A percentile compares a stretch with the other conserved stretches of the same genome.
Evolutionary conservation across 345 rosid genomes (phyloP).

Genomic region (Geranium brycei): DNA sequence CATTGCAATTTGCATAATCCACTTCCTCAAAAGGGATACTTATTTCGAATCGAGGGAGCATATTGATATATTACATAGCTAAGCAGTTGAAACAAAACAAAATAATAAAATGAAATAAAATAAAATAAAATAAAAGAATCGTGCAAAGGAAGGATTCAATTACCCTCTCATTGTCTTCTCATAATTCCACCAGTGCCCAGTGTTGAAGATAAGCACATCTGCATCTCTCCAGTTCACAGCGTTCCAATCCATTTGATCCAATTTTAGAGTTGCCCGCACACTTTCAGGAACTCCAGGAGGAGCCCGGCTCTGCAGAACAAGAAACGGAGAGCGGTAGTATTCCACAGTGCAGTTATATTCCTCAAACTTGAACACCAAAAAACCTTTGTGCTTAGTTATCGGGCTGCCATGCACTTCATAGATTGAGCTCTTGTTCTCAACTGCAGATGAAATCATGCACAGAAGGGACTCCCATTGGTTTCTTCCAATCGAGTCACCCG

Average conservation of each 20-base stretch:
- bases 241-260: constrained; percentile 83
- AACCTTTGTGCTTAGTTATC: constrained; percentile 83
- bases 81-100: too few species aligned
- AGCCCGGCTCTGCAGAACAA: constrained; percentile 69
- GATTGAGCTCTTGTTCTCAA: constrained; percentile 39
- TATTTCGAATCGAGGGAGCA: too few species aligned
- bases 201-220: constrained; percentile 68
- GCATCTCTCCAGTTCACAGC: constrained; percentile 61
- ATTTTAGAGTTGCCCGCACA: constrained; percentile 57
- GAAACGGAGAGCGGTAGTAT: constrained; percentile 81
- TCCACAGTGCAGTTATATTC: constrained; percentile 82
- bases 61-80: too few species aligned
- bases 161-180: constrained; percentile 91
- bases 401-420: constrained; percentile 83
- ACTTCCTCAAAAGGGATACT: too few species aligned
- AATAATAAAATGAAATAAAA: too few species aligned
- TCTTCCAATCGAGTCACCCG: constrained; percentile 89
- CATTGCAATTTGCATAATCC: too few species aligned
- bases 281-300: constrained; percentile 41
- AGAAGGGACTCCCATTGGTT: constrained; percentile 94
- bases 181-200: constrained; percentile 94
- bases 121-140: not conserved
- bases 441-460: constrained; percentile 67
- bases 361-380: constrained; percentile 59
- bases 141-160: constrained; percentile 5